Percentiles rank a stretch among this genome's conserved stretches.
These are phyloP conservation scores for Mariannaea elegans DNA, from an alignment of 2,329 filamentous ascomycete genomes.

Conservation along the genomic window DNA sequence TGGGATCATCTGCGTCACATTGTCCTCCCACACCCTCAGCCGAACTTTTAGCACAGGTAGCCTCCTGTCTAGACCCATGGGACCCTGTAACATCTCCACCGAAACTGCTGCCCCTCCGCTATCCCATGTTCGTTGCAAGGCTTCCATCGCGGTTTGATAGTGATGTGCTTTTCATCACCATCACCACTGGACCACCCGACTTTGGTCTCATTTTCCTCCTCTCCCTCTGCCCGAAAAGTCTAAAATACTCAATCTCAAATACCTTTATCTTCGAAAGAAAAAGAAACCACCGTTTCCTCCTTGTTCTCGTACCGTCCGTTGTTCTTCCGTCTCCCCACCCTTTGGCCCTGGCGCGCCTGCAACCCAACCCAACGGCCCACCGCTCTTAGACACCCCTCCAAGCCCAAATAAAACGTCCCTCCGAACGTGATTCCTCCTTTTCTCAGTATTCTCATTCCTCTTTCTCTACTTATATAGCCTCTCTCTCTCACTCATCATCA, in stretches of 20 bases:
- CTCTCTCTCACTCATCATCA: conserved; percentile 11
- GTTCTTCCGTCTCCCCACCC: conserved; percentile 32
- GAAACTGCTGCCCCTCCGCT: neutral
- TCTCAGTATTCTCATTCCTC: conserved; percentile 7
- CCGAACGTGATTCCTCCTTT: neutral
- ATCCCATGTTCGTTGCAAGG: neutral
- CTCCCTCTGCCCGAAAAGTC: neutral
- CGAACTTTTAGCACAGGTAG: too few species aligned
- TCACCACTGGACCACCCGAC: neutral
- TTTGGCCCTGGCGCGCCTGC: conserved; percentile 37
- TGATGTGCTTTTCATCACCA: neutral
- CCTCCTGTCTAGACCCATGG: too few species aligned
- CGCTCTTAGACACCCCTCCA: conserved; percentile 41
- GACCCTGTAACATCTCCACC: too few species aligned
- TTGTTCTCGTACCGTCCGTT: conserved; percentile 18
- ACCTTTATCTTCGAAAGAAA: neutral
- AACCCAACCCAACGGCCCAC: conserved; percentile 44
- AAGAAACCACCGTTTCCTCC: neutral
- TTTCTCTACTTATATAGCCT: conserved; percentile 12
- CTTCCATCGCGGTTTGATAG: neutral
- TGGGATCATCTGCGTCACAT: conserved; percentile 17
- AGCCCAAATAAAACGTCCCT: conserved; percentile 36
- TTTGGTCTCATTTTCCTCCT: neutral
- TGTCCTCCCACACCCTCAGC: neutral
- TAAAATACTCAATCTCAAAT: neutral